These are phyloP conservation scores for Leptographium flavum DNA, from an alignment of 2,329 filamentous ascomycete species.

Conservation along the genomic window DNA sequence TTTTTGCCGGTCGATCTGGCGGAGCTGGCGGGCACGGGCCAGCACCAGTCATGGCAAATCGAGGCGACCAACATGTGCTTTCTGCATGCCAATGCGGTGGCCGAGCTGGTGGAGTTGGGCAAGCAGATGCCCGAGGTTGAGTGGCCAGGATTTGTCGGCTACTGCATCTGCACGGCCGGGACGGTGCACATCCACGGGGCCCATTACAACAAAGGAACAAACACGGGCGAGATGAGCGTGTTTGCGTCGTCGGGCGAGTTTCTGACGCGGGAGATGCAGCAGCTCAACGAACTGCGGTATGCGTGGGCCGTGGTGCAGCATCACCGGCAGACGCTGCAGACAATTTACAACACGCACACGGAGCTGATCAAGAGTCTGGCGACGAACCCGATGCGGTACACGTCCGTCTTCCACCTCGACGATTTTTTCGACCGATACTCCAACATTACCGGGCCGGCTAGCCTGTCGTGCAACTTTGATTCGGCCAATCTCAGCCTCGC, in stretches of 20 bases:
- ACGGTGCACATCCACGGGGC: slow-evolving; percentile 81
- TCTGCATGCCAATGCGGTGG: slow-evolving; percentile 74
- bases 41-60: slow-evolving; percentile 87
- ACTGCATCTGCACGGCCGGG: slow-evolving; percentile 73
- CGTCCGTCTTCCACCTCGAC: slow-evolving; percentile 69
- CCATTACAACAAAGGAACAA: slow-evolving; percentile 50
- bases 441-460: slow-evolving; percentile 40
- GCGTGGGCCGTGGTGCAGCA: slow-evolving; percentile 68
- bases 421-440: slow-evolving; percentile 77
- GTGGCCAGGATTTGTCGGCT: slow-evolving; percentile 77
- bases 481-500: slow-evolving; percentile 58
- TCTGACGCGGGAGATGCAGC: slow-evolving; percentile 64
- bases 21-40: slow-evolving; percentile 64
- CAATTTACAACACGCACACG: slow-evolving; percentile 62
- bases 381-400: slow-evolving; percentile 56
- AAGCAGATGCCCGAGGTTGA: slow-evolving; percentile 61
- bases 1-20: slow-evolving; percentile 75
- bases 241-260: slow-evolving; percentile 52
- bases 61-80: slow-evolving; percentile 81
- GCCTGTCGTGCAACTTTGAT: slow-evolving; percentile 51
- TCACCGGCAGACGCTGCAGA: slow-evolving; percentile 64
- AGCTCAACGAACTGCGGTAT: slow-evolving; percentile 59
- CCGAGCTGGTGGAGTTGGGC: slow-evolving; percentile 67
- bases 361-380: slow-evolving; percentile 63
- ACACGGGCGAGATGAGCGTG: slow-evolving; percentile 40